Conservation (phyloP, 768 basidiomycete genomes). For the Auriscalpium vulgare region DNA sequence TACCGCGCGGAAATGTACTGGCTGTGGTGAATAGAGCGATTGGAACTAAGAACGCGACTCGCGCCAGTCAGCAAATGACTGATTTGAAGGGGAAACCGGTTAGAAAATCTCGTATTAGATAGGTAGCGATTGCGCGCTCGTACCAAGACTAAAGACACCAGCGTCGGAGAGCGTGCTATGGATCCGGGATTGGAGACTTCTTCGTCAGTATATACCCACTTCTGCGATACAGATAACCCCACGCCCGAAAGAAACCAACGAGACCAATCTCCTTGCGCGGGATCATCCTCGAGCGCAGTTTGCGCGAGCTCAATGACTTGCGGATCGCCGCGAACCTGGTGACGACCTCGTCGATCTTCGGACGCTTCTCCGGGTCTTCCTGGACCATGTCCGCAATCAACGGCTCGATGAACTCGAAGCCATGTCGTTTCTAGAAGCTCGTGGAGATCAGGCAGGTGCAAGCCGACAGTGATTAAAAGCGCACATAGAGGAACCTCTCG, state of each 20-base stretch:
- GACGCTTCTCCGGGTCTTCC: conserved; percentile 26
- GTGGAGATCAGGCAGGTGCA: background rate
- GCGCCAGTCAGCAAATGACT: no score
- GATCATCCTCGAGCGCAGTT: conserved; percentile 19
- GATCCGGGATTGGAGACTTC: background rate
- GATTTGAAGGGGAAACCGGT: no score
- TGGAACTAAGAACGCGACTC: no score
- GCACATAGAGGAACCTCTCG: conserved; percentile 13
- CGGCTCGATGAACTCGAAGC: conserved; percentile 7
- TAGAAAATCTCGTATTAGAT: no score
- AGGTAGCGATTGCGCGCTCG: no score
- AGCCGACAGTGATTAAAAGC: background rate
- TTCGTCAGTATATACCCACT: background rate
- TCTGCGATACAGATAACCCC: background rate
- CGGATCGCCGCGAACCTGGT: conserved; percentile 22
- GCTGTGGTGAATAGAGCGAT: no score
- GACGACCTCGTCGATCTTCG: conserved; percentile 30
- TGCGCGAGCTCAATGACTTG: conserved; percentile 20
- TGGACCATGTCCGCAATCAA: conserved; percentile 28
- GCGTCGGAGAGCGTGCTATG: no score
- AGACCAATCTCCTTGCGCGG: background rate
- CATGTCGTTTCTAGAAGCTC: background rate
- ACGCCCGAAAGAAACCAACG: background rate
- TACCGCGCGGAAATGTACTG: no score
- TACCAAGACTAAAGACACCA: no score